These are phyloP conservation scores for Voacanga thouarsii DNA, from an alignment of 257 asterid species.

Conservation along the genomic window DNA sequence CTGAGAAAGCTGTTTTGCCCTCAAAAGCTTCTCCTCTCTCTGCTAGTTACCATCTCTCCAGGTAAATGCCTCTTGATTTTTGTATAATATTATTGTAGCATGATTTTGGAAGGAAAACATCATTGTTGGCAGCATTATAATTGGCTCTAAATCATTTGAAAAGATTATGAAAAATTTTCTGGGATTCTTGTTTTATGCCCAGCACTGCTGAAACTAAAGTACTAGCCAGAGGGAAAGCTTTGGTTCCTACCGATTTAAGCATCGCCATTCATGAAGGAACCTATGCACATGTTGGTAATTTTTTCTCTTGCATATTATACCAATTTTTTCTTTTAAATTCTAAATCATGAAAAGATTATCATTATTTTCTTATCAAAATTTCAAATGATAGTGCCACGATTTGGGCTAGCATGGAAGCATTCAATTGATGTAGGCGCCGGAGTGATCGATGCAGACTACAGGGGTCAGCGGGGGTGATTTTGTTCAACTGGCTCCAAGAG, in stretches of 20 bases:
- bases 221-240: constrained; percentile 76
- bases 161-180: no score
- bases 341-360: no score
- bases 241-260: constrained; percentile 79
- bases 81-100: not conserved
- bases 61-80: constrained; percentile 14
- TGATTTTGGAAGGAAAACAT: no score
- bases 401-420: constrained; percentile 83
- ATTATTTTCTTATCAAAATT: not conserved
- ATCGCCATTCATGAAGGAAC: constrained; percentile 78
- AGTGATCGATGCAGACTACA: constrained; percentile 79
- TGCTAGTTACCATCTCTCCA: constrained; percentile 49
- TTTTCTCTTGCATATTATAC: not conserved
- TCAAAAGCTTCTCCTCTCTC: constrained; percentile 35
- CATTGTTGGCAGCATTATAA: not conserved
- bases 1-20: constrained; percentile 39
- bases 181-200: not conserved
- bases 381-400: constrained; percentile 53
- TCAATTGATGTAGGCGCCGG: constrained; percentile 92
- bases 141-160: not conserved
- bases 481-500: constrained; percentile 31
- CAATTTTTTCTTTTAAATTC: not conserved
- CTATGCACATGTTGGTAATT: constrained; percentile 74
- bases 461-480: constrained; percentile 43
- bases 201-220: constrained; percentile 65